Evolutionary conservation across 225 moss, liverwort and hornwort genomes (phyloP), one percentile per base, ranked within the genome.

Genomic region (Climacium dendroides): DNA sequence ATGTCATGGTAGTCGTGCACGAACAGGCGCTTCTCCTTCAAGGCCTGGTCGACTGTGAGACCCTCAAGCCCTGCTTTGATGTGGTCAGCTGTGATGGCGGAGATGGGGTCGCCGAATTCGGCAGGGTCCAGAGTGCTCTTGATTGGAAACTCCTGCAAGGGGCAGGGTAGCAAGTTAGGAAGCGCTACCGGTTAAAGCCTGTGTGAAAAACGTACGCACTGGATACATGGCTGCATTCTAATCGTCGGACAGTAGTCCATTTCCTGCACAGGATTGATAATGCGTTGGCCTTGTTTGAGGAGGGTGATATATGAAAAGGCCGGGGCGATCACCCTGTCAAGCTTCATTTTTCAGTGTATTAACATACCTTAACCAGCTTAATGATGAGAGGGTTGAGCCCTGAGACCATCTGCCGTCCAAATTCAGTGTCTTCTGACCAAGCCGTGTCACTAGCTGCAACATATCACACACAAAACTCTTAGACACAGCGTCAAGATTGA

Each of bases 361-460:
- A 59, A 57, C 52, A 37, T 43, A 93, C 93, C 91, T 80, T 74
- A 13, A 93, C 62, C 35, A 89, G 87, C 85, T 88, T 48, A 45
- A 98, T 96, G 29, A 93, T 24, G 86, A 95, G 88, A 66, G 97
- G 97, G 90, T 98, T 96, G 14, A 96, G 73, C 69, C 97, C 97
- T 64, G 96, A 90, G 52, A 98, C 52, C 88, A 89, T 80, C 89
- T 96, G 87, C 79, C 97, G 94, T 62, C 90, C 96, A 79, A 98
- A 98, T 83, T 98, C 97, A 30, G 48, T 37, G 75, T 98, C 93
- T 37, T 89, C 81, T 18, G 91, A 50, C 97, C 97, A 98, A 39
- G 93, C 92, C 69, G 88, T 62, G 57, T 88, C 85, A 89, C 92
- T 91, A 70, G 1, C 94, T 96, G 96, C 95, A 92, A 34, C 47